Percentiles rank a stretch among this genome's conserved stretches.
phyloP scores from a whole-genome alignment of 2,329 filamentous ascomycete species.

The Cucurbitaria berberidis region DNA sequence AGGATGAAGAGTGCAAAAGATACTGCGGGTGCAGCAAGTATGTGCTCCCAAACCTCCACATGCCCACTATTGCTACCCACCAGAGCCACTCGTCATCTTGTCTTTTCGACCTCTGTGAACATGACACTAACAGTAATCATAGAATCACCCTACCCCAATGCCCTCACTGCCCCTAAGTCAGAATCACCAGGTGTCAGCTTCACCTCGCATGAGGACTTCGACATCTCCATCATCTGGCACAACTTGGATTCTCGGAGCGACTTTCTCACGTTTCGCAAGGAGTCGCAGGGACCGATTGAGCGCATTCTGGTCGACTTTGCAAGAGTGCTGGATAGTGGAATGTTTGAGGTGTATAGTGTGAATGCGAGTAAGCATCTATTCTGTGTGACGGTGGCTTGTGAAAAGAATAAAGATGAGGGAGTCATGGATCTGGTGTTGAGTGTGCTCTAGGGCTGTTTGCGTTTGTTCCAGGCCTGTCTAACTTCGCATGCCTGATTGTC shows the following conservation, averaged over 20 bases:
- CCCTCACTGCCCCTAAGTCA: too few species aligned
- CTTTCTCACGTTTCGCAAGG: constrained; percentile 2
- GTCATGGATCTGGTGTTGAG: background rate
- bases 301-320: constrained; percentile 9
- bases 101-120: background rate
- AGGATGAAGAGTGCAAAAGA: background rate
- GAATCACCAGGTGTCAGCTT: too few species aligned
- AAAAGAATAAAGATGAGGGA: constrained; percentile 2
- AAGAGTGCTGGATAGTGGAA: constrained; percentile 3
- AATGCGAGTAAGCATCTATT: constrained; percentile 13
- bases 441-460: too few species aligned
- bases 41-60: too few species aligned
- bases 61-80: too few species aligned
- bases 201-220: background rate
- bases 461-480: too few species aligned
- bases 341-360: constrained; percentile 8
- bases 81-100: too few species aligned
- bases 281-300: constrained; percentile 7
- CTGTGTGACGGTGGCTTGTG: constrained; percentile 4
- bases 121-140: background rate
- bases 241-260: constrained; percentile 6
- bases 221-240: constrained; percentile 3
- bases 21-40: constrained; percentile 1
- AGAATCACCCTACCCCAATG: background rate
- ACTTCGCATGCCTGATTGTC: too few species aligned